phyloP scores from a whole-genome alignment of 2,329 filamentous ascomycete genomes.

The Alternaria atra region DNA sequence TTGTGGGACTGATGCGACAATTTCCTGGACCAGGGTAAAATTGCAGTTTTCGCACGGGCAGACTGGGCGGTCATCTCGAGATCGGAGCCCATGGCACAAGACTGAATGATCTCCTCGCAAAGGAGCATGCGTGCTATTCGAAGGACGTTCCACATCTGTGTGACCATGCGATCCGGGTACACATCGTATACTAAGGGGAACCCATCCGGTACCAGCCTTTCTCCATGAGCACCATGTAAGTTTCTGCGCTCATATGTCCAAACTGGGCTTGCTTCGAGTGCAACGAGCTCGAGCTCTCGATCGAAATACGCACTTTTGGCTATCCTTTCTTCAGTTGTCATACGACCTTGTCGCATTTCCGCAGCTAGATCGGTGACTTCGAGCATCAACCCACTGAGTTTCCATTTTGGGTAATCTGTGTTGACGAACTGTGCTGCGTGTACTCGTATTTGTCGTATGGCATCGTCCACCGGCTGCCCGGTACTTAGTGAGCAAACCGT shows the following conservation, averaged over 20 bases:
- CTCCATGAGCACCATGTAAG: constrained; percentile 4
- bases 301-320: constrained; percentile 33
- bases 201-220: constrained; percentile 11
- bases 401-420: constrained; percentile 43
- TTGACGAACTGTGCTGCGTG: constrained; percentile 35
- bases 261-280: constrained; percentile 26
- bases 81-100: neutral
- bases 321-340: constrained; percentile 26
- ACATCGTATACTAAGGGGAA: constrained; percentile 35
- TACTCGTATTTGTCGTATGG: constrained; percentile 29
- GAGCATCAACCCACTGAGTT: constrained; percentile 37
- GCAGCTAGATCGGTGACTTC: constrained; percentile 35
- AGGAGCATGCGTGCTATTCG: constrained; percentile 45
- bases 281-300: constrained; percentile 29
- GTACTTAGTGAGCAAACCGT: constrained; percentile 42
- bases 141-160: constrained; percentile 46
- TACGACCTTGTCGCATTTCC: constrained; percentile 17
- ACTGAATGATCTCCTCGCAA: constrained; percentile 37
- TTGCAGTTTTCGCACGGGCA: constrained; percentile 22
- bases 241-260: constrained; percentile 25
- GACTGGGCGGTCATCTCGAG: neutral
- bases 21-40: constrained; percentile 38
- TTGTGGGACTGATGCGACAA: constrained; percentile 45
- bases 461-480: constrained; percentile 26
- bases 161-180: constrained; percentile 39